These are phyloP conservation scores for Aspergillus sp. DNA, from an alignment of 2,329 filamentous ascomycete species.

Conservation along the genomic window DNA sequence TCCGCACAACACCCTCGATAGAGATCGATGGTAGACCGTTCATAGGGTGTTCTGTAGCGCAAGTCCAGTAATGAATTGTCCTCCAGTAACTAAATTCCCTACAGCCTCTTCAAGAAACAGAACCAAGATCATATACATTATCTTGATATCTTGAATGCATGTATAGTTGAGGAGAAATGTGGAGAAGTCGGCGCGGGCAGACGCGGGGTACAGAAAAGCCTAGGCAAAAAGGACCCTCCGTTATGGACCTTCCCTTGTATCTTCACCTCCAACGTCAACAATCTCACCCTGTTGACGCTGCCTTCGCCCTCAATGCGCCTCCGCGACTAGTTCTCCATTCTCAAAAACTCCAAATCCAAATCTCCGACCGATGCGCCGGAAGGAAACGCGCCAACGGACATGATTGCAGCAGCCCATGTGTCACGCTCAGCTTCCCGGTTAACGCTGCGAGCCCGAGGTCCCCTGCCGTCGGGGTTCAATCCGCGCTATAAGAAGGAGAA, in stretches of 20 bases:
- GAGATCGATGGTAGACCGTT: no score
- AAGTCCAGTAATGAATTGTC: no score
- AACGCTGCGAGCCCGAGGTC: not conserved
- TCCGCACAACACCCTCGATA: no score
- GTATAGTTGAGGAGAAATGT: no score
- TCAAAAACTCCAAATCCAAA: not conserved
- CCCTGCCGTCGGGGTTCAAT: not conserved
- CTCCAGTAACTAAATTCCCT: no score
- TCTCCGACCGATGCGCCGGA: not conserved
- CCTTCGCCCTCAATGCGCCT: not conserved
- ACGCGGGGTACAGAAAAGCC: not conserved
- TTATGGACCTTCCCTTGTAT: not conserved
- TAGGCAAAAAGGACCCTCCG: no score
- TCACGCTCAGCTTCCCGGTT: not conserved
- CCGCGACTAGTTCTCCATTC: not conserved
- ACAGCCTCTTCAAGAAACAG: no score
- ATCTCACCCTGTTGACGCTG: not conserved
- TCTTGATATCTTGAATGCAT: no score
- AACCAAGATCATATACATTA: no score
- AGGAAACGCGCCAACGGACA: not conserved
- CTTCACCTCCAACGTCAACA: not conserved
- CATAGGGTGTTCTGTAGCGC: no score
- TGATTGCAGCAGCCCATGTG: slow-evolving; percentile 1
- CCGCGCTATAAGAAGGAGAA: no score
- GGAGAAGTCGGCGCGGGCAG: not conserved